phyloP scores from a whole-genome alignment of 108 stramenopile genomes.

The Pseudonitzschia delicatissima region DNA sequence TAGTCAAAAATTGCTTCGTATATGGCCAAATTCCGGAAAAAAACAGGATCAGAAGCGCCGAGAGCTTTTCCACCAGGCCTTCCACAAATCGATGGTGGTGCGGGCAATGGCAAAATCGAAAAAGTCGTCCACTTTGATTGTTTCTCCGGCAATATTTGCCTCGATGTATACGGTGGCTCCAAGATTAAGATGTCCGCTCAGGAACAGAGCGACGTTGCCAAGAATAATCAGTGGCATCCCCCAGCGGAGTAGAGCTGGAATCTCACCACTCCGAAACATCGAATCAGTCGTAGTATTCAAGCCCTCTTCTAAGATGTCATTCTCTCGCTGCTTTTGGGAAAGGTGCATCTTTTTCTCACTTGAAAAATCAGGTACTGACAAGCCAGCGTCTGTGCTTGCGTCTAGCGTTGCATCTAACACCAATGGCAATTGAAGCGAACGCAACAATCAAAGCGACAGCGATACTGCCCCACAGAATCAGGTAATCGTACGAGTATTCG shows the following conservation, averaged over 20 bases:
- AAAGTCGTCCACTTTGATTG: constrained; percentile 47
- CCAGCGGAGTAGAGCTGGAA: constrained; percentile 46
- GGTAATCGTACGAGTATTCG: constrained; percentile 32
- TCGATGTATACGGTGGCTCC: constrained; percentile 65
- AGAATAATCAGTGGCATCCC: constrained; percentile 64
- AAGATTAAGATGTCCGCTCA: constrained; percentile 69
- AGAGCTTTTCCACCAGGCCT: constrained; percentile 66
- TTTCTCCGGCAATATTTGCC: constrained; percentile 50
- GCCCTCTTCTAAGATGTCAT: constrained; percentile 23
- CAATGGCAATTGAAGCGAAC: constrained; percentile 15
- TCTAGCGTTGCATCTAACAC: constrained; percentile 24
- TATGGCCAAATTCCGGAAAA: constrained; percentile 86
- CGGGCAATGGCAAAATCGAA: constrained; percentile 68
- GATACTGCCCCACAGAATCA: constrained; percentile 39
- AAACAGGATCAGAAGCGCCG: constrained; percentile 64
- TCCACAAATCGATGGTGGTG: constrained; percentile 61
- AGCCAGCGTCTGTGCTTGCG: constrained; percentile 52
- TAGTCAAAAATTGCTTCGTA: constrained; percentile 61
- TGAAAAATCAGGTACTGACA: constrained; percentile 26
- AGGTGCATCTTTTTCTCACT: constrained; percentile 2
- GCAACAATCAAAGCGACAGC: constrained; percentile 19
- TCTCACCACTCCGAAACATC: constrained; percentile 40
- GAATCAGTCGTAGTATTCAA: constrained; percentile 45
- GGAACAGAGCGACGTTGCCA: constrained; percentile 73
- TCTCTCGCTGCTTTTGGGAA: constrained; percentile 16